phyloP scores from a whole-genome alignment of 2,329 filamentous ascomycete species.

The Esteya vermicola region DNA sequence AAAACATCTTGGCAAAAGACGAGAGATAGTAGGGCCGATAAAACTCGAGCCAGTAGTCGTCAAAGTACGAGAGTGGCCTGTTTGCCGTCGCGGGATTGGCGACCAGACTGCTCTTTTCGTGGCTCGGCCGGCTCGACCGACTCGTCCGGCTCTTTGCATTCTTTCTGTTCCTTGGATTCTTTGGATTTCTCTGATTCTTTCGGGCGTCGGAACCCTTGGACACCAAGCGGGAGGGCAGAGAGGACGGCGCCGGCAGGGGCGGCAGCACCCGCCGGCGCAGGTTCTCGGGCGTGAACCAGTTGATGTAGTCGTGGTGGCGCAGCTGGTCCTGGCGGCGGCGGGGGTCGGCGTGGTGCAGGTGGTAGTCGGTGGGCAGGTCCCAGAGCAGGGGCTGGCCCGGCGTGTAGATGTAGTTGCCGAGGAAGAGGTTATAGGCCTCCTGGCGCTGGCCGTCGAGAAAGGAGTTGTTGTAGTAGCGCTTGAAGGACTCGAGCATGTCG shows the following conservation, averaged over 20 bases:
- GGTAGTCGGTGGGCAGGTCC: conserved; percentile 91
- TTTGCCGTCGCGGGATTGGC: conserved; percentile 13
- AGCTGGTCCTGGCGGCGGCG: conserved; percentile 45
- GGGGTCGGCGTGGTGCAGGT: conserved; percentile 82
- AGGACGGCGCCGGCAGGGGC: conserved; percentile 16
- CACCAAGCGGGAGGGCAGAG: conserved; percentile 35
- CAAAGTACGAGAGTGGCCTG: conserved; percentile 47
- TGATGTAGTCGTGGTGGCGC: conserved; percentile 53
- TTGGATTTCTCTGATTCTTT: too few relatives aligned
- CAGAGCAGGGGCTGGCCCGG: conserved; percentile 90
- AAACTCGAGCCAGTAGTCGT: conserved; percentile 97
- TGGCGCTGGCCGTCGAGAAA: conserved; percentile 96
- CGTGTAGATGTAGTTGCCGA: conserved; percentile 85
- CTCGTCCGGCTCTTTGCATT: too few relatives aligned
- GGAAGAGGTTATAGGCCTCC: conserved; percentile 93
- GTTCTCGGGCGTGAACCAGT: conserved; percentile 70
- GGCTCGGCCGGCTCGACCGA: not conserved
- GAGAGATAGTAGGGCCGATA: conserved; percentile 82
- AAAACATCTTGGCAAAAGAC: conserved; percentile 82
- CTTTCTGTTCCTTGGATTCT: too few relatives aligned
- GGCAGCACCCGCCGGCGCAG: conserved; percentile 51
- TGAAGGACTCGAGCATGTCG: conserved; percentile 99
- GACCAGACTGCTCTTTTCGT: not conserved
- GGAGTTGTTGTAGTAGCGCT: conserved; percentile 93
- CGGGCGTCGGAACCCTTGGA: too few relatives aligned